Evolutionary conservation across 768 basidiomycete species (phyloP), one percentile per base, ranked within the genome.

Genomic region (Pholiota microspora): DNA sequence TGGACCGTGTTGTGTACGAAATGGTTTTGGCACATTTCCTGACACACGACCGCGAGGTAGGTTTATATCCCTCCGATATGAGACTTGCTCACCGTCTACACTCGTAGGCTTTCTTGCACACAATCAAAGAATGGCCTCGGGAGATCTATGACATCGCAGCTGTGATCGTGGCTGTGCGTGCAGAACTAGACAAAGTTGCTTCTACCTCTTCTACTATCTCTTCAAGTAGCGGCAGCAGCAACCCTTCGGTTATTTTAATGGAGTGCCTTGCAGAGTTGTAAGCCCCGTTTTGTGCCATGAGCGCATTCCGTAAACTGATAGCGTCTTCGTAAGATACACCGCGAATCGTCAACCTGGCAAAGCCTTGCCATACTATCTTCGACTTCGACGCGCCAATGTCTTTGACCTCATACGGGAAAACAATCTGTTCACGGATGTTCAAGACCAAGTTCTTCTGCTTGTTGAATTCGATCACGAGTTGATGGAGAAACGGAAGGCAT

Each of bases 381-480:
- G 92, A 7, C 77, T 98, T 13, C 85, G 94, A 7, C 79, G 87
- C 47, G 85, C 93, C 6, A 88, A 94, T 62, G 96, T 98, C 10
- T 96, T 99, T 68, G 88, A 94, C 56, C 85, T 99, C 53, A 97
- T 99, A 62, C 79, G 89, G 31, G 93, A 97, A 51, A 78, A 97
- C 65, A 96, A 96, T 63, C 75, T 99, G 5, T 99, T 97, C 69
- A 91, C 94, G 21, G 92, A 92, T 52, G 92, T 99, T 2, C 89
- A 92, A 64, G 94, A 98, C 64, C 94, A 97, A 70, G 94, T 91
- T 15, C 74, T 97, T 2, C 76, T 94, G 9, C 83, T 99, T 1
- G 88, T 99, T 10, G 93, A 98, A 64, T 98, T 98, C 58, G 96
- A 98, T 62, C 86, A 91, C 53, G 92, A 96, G 67, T 74, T 95